A percentile compares a stretch with the other conserved stretches of the same genome.
These are phyloP conservation scores for Diaporthe destruens DNA, from an alignment of 2,329 filamentous ascomycete genomes.

Conservation along the genomic window DNA sequence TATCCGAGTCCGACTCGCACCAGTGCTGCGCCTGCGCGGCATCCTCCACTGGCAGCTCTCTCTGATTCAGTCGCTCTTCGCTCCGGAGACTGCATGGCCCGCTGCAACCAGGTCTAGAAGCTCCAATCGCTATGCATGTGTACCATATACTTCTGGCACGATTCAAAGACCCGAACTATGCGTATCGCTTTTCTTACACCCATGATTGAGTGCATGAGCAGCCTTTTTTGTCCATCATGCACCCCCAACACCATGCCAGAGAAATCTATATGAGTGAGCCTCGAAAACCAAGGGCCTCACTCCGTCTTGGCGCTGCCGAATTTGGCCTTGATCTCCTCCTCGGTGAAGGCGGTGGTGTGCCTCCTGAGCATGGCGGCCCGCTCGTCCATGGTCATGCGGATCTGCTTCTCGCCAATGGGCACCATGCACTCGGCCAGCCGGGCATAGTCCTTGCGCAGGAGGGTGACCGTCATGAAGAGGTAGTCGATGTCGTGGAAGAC, in stretches of 20 bases:
- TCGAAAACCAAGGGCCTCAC: not conserved
- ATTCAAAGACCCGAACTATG: not conserved
- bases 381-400: constrained; percentile 73
- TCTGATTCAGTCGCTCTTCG: not conserved
- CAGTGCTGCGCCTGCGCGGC: not conserved
- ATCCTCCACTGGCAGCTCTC: not conserved
- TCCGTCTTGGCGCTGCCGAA: constrained; percentile 53
- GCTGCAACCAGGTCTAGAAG: not conserved
- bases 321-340: constrained; percentile 73
- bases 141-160: too few species aligned
- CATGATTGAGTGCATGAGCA: not conserved
- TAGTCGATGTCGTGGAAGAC: constrained; percentile 88
- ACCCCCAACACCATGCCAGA: not conserved
- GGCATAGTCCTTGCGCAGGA: constrained; percentile 79
- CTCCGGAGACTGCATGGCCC: not conserved
- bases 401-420: constrained; percentile 77
- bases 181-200: not conserved
- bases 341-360: constrained; percentile 75
- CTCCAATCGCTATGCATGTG: constrained; percentile 3
- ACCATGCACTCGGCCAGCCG: constrained; percentile 78
- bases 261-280: too few species aligned
- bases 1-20: not conserved
- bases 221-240: not conserved
- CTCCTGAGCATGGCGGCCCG: constrained; percentile 71
- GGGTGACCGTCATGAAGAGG: constrained; percentile 77